Conservation (phyloP, 106 monocot species). For the Dioscorea alata region DNA sequence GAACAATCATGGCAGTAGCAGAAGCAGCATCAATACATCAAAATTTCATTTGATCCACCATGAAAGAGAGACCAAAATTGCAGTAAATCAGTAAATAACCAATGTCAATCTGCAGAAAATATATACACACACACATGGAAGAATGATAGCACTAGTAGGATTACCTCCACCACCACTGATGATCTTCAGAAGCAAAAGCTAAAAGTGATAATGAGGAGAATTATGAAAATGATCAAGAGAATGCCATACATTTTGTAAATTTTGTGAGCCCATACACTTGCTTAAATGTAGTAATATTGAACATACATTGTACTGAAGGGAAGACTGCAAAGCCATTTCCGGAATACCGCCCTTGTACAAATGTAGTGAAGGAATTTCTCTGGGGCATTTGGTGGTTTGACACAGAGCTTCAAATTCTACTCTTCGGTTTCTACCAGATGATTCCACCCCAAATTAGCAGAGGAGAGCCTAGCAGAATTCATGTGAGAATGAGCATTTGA, state of each 20-base stretch:
- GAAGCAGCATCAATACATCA: conserved; percentile 39
- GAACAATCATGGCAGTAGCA: conserved; percentile 48
- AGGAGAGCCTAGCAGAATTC: conserved; percentile 39
- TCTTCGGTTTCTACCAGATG: conserved; percentile 48
- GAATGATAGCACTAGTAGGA: too few species aligned
- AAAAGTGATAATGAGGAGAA: conserved; percentile 59
- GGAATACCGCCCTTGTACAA: conserved; percentile 46
- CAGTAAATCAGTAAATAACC: too few species aligned
- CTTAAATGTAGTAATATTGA: conserved; percentile 56
- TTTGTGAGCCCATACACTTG: conserved; percentile 60
- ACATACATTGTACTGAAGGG: conserved; percentile 62
- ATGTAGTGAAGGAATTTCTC: conserved; percentile 44
- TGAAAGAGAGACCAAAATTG: conserved; percentile 36
- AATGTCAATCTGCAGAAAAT: too few species aligned
- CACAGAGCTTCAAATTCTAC: conserved; percentile 55
- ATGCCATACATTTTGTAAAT: conserved; percentile 1
- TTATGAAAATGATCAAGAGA: conserved; percentile 56
- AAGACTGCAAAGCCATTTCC: conserved; percentile 50
- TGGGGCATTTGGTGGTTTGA: conserved; percentile 54
- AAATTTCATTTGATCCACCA: conserved; percentile 47
- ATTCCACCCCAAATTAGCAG: conserved; percentile 59
- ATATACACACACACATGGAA: too few species aligned
- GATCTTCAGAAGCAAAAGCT: conserved; percentile 47
- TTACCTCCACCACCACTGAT: conserved; percentile 50
- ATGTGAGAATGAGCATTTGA: conserved; percentile 53